Percentiles rank a stretch among this genome's conserved stretches.
Evolutionary conservation across 306 rosid genomes (phyloP).

Genomic region (Quillaja saponaria): DNA sequence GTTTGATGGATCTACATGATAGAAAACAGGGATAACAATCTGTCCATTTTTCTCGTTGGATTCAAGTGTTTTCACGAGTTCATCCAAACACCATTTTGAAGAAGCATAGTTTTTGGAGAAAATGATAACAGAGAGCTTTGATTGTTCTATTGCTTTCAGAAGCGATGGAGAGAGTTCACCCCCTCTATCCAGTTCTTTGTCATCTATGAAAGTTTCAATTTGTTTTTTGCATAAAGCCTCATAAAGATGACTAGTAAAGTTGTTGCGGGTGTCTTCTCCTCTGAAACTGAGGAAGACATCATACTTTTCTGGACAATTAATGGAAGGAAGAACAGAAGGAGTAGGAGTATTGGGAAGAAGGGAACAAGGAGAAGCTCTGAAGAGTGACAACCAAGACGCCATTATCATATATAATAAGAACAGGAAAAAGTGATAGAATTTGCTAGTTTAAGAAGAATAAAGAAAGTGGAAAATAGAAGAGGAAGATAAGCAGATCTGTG

Average conservation of each 20-base stretch:
- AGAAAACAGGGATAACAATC: slow-evolving; percentile 29
- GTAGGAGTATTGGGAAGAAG: no score
- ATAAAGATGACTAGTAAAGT: slow-evolving; percentile 17
- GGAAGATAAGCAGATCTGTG: no score
- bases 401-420: no score
- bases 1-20: slow-evolving; percentile 18
- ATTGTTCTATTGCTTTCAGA: neutral
- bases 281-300: neutral
- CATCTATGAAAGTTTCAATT: neutral
- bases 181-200: neutral
- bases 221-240: neutral
- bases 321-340: no score
- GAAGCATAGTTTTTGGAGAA: slow-evolving; percentile 24
- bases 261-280: slow-evolving; percentile 26
- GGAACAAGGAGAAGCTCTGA: no score
- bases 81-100: slow-evolving; percentile 33
- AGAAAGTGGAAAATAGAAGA: no score
- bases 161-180: neutral
- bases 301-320: neutral
- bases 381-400: no score
- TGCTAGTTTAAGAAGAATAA: no score
- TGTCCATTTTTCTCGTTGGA: slow-evolving; percentile 12
- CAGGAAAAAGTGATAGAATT: no score
- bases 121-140: slow-evolving; percentile 9
- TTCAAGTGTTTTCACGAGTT: slow-evolving; percentile 9